These are phyloP conservation scores for Boletellus emodensis DNA, from an alignment of 768 basidiomycete species.

Conservation along the genomic window DNA sequence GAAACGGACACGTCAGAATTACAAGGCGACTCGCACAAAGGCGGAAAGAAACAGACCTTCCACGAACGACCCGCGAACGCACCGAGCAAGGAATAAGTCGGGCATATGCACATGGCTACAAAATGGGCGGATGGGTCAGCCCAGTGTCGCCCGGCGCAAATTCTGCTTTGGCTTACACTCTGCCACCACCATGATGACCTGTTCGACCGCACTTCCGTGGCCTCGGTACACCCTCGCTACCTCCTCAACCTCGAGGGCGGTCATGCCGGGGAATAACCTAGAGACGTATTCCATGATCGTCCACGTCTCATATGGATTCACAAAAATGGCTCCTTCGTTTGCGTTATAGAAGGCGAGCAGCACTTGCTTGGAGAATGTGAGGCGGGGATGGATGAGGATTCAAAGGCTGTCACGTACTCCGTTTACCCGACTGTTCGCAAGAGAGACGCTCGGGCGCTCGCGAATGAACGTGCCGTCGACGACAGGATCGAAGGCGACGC, in stretches of 20 bases:
- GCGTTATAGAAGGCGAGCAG: slow-evolving; percentile 25
- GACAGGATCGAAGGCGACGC: slow-evolving; percentile 36
- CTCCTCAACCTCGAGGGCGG: slow-evolving; percentile 19
- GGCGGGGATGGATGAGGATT: background rate
- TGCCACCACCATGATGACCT: slow-evolving; percentile 35
- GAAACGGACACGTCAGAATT: background rate
- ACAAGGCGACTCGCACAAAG: too few relatives aligned
- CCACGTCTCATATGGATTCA: too few relatives aligned
- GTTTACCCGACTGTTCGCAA: slow-evolving; percentile 38
- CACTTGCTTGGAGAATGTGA: slow-evolving; percentile 21
- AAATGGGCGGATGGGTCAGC: background rate
- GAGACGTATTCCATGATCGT: too few relatives aligned
- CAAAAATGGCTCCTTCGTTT: slow-evolving; percentile 32
- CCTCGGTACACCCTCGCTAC: slow-evolving; percentile 28
- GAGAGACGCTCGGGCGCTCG: slow-evolving; percentile 37
- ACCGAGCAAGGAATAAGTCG: slow-evolving; percentile 29
- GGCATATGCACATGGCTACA: too few relatives aligned
- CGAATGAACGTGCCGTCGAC: slow-evolving; percentile 46
- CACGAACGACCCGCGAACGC: slow-evolving; percentile 30
- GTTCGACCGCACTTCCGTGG: slow-evolving; percentile 31
- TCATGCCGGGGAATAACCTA: slow-evolving; percentile 42
- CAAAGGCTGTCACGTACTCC: slow-evolving; percentile 31
- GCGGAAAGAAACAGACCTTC: slow-evolving; percentile 36
- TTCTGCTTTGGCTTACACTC: slow-evolving; percentile 44
- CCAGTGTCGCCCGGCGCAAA: too few relatives aligned